phyloP scores from a whole-genome alignment of 768 basidiomycete species.

The Podaxis rugospora region DNA sequence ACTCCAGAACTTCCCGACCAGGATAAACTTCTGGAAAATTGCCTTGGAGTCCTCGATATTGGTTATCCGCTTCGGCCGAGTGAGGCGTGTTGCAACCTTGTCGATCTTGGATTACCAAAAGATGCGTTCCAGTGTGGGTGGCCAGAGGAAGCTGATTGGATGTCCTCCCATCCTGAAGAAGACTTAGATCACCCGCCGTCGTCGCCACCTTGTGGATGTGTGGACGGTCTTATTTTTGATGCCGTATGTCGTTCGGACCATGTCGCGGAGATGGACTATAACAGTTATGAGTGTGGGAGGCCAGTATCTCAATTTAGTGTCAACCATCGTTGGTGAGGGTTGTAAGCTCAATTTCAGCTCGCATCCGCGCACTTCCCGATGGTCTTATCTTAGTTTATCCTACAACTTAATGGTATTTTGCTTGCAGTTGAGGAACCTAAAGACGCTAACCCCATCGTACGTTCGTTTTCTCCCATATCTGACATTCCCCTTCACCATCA shows the following conservation, averaged over 20 bases:
- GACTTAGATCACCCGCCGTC: neutral
- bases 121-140: neutral
- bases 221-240: no score
- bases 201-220: no score
- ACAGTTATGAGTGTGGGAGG: no score
- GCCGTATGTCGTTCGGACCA: no score
- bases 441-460: neutral
- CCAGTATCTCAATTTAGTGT: no score
- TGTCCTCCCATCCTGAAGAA: neutral
- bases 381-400: no score
- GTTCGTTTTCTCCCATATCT: neutral
- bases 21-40: neutral
- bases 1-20: neutral
- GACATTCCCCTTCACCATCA: neutral
- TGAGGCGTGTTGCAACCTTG: neutral
- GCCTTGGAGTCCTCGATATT: neutral
- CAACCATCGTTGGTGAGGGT: no score
- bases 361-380: no score
- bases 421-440: neutral
- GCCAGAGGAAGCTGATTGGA: neutral
- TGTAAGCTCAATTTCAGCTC: no score
- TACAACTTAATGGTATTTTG: no score
- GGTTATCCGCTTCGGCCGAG: conserved; percentile 6
- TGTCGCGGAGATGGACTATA: no score
- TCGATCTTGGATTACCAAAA: neutral